Base-by-base conservation (phyloP, 805 yeast genomes). In the Candida montana region DNA sequence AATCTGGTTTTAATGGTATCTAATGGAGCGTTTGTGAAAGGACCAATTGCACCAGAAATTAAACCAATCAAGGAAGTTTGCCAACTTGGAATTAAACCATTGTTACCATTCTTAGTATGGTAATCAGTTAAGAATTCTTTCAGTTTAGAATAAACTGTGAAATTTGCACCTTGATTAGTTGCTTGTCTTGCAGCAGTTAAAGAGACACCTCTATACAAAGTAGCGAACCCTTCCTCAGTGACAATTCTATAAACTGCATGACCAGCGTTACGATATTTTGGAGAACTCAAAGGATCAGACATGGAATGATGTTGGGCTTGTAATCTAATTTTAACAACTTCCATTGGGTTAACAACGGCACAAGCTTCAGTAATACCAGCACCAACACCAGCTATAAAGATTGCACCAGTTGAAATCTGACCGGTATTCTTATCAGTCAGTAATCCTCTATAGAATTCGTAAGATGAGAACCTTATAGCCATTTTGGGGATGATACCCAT, bases 181-280 rank as follows among this genome's bases (percentile, higher is more conserved):
- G 98, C 97, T 65, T 91, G 99, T 71, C 99, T 81, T 24, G 96
- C 95, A 30, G 97, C 96, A 27, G 99, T 91, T 58, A 91, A 78
- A 3, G 90, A 77, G 21, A 91, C 98, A 61, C 99, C 99, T 62
- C 96, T 77, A 72, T 91, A 91, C 46, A 91, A 68, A 9, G 96
- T 86, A 38, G 75, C 74, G 54, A 86, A 71, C 37, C 99, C 99
- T 70, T 91, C 99, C 65, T 91, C 97, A 55, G 76, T 83, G 48
- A 83, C 77, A 55, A 93, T 84, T 28, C 88, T 71, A 59, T 81
- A 80, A 21, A 85, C 81, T 35, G 95, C 93, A 65, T 91, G 99
- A 13, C 88, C 83, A 13, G 98, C 98, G 61, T 85, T 88, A 63
- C 86, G 79, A 68, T 91, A 91, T 64, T 86, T 87, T 46, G 95